Evolutionary conservation across 176 grass and related monocot genomes (phyloP).

Genomic region (Musa schizocarpa): DNA sequence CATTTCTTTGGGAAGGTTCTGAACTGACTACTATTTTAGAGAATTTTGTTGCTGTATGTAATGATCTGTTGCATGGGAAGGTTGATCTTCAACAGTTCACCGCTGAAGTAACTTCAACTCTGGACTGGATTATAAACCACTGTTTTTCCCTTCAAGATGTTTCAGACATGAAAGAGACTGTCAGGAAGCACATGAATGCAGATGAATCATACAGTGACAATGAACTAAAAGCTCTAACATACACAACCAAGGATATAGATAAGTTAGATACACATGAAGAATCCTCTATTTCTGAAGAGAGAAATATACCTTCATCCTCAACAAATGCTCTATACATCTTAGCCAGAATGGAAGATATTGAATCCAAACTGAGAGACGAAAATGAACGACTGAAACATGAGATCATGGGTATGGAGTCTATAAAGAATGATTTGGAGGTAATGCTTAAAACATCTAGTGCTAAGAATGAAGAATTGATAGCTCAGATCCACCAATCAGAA

Average conservation of each 20-base stretch:
- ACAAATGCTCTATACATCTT: conserved; percentile 12
- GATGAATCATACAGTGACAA: conserved; percentile 30
- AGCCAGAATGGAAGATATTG: conserved; percentile 23
- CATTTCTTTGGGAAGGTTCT: conserved; percentile 74
- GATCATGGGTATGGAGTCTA: background rate
- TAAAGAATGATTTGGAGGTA: conserved; percentile 13
- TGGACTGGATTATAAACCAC: conserved; percentile 75
- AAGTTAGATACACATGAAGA: conserved; percentile 27
- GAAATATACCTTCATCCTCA: conserved; percentile 12
- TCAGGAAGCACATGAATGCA: conserved; percentile 54
- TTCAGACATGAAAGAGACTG: conserved; percentile 74
- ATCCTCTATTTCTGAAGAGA: conserved; percentile 11
- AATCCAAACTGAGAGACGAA: conserved; percentile 19
- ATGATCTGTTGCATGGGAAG: conserved; percentile 48
- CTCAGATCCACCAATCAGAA: conserved; percentile 24
- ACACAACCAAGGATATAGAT: conserved; percentile 8
- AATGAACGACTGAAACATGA: conserved; percentile 1
- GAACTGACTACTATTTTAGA: conserved; percentile 56
- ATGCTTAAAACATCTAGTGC: background rate
- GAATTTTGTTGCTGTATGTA: conserved; percentile 61
- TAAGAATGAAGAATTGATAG: conserved; percentile 15
- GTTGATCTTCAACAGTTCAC: conserved; percentile 52
- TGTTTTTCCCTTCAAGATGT: conserved; percentile 93
- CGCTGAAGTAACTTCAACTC: conserved; percentile 38
- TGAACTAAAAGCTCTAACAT: conserved; percentile 40